Evolutionary conservation across 495 filamentous ascomycete species (phyloP).

Genomic region (Pyrenopolyporus hunteri): DNA sequence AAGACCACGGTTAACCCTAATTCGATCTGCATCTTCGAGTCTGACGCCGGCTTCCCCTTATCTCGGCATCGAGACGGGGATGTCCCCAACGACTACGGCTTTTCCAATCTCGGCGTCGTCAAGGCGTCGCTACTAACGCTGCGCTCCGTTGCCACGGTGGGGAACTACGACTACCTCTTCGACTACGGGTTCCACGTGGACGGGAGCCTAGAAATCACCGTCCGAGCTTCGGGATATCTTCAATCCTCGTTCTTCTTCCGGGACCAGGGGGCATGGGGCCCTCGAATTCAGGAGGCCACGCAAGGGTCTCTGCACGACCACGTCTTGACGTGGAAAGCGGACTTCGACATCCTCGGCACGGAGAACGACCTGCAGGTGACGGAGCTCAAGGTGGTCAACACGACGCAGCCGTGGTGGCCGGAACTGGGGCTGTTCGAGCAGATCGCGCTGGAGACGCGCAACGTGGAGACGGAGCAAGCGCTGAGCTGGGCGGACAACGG

Average conservation of each 20-base stretch:
- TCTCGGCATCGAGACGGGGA: constrained; percentile 52
- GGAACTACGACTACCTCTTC: constrained; percentile 60
- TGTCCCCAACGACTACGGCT: constrained; percentile 42
- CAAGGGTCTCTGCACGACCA: constrained; percentile 59
- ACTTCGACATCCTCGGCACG: constrained; percentile 59
- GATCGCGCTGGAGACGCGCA: constrained; percentile 51
- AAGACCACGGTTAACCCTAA: constrained; percentile 46
- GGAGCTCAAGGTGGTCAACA: constrained; percentile 48
- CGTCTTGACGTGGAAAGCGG: constrained; percentile 60
- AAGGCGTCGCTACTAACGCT: constrained; percentile 55
- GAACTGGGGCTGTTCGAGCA: constrained; percentile 54
- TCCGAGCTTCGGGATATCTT: constrained; percentile 65
- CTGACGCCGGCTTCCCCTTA: constrained; percentile 54
- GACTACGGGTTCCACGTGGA: constrained; percentile 62
- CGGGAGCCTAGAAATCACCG: constrained; percentile 59
- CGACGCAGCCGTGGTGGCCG: constrained; percentile 57
- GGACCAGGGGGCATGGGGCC: constrained; percentile 52
- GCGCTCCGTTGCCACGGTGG: constrained; percentile 55
- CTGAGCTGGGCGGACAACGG: constrained; percentile 58
- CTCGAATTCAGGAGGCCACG: constrained; percentile 54
- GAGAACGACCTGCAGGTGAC: constrained; percentile 55
- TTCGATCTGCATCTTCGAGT: constrained; percentile 60
- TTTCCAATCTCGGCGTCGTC: constrained; percentile 47
- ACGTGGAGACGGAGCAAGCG: constrained; percentile 51
- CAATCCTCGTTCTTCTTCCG: constrained; percentile 58